A percentile compares a stretch with the other conserved stretches of the same genome.
These are phyloP conservation scores for Naganishia friedmannii DNA, from an alignment of 768 basidiomycete genomes.

Conservation along the genomic window DNA sequence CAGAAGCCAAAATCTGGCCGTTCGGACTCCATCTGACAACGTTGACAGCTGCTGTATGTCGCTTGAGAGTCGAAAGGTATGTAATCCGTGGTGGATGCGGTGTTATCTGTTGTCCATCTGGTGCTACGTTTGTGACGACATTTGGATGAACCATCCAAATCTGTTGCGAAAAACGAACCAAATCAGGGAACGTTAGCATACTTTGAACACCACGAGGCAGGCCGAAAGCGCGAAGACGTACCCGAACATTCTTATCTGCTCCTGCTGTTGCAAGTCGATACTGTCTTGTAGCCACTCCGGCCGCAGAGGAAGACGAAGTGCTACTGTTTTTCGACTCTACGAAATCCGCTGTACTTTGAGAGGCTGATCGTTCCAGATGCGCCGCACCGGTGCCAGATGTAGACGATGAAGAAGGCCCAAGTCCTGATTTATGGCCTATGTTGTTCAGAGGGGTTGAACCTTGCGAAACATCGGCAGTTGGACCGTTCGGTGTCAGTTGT, in stretches of 20 bases:
- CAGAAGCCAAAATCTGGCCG: constrained; percentile 92
- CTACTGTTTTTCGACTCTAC: not conserved
- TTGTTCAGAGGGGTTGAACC: not conserved
- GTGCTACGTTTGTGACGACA: constrained; percentile 63
- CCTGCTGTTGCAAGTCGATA: constrained; percentile 92
- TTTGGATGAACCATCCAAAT: constrained; percentile 94
- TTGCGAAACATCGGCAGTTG: constrained; percentile 20
- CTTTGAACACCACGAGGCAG: not conserved
- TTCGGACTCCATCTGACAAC: constrained; percentile 94
- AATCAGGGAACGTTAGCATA: not conserved
- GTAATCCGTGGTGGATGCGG: constrained; percentile 80
- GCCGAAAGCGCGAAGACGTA: constrained; percentile 56
- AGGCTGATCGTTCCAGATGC: not conserved
- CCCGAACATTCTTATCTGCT: constrained; percentile 94
- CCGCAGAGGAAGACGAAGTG: constrained; percentile 15
- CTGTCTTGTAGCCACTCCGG: constrained; percentile 54
- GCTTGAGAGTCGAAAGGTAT: constrained; percentile 86
- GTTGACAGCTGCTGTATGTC: constrained; percentile 92
- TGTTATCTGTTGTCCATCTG: constrained; percentile 39
- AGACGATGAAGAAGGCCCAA: constrained; percentile 3
- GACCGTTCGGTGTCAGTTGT: constrained; percentile 51
- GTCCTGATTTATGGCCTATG: not conserved
- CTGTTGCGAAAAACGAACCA: constrained; percentile 53
- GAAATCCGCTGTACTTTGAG: constrained; percentile 4
- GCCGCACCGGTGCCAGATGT: constrained; percentile 8